Conservation (phyloP, 2,329 filamentous ascomycete species). For the Colletotrichum sp. region DNA sequence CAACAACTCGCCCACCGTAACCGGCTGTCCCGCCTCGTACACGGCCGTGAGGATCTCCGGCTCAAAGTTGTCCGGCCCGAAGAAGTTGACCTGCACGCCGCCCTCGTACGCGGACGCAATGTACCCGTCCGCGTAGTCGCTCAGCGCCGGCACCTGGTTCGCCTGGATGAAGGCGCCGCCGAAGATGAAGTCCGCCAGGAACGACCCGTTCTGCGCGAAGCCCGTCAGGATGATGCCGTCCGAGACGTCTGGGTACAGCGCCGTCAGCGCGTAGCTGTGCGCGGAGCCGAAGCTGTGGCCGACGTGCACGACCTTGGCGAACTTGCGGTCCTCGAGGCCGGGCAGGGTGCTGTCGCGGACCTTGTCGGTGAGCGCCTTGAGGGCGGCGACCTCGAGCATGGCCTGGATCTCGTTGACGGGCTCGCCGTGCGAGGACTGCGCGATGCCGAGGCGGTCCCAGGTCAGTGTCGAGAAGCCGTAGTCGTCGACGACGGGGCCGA, state of each 20-base stretch:
- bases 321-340: conserved; percentile 36
- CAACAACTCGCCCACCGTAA: conserved; percentile 62
- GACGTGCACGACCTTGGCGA: conserved; percentile 58
- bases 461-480: conserved; percentile 64
- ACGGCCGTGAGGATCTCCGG: conserved; percentile 52
- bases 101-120: conserved; percentile 49
- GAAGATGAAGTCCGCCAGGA: conserved; percentile 45
- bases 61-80: conserved; percentile 60
- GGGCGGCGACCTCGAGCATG: conserved; percentile 61
- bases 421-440: conserved; percentile 61
- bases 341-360: conserved; percentile 51
- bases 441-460: conserved; percentile 68
- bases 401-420: conserved; percentile 65
- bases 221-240: conserved; percentile 67
- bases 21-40: conserved; percentile 56
- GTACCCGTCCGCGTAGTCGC: conserved; percentile 54
- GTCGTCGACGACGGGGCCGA: conserved; percentile 55
- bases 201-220: conserved; percentile 55
- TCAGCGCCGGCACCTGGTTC: conserved; percentile 29
- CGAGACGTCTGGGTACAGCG: conserved; percentile 54
- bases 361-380: conserved; percentile 55
- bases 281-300: conserved; percentile 69
- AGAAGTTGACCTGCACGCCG: conserved; percentile 57
- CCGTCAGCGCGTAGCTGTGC: conserved; percentile 60
- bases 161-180: conserved; percentile 54